Conservation (phyloP, 2,329 filamentous ascomycete species). For the Ceratocystiopsis sp. region DNA sequence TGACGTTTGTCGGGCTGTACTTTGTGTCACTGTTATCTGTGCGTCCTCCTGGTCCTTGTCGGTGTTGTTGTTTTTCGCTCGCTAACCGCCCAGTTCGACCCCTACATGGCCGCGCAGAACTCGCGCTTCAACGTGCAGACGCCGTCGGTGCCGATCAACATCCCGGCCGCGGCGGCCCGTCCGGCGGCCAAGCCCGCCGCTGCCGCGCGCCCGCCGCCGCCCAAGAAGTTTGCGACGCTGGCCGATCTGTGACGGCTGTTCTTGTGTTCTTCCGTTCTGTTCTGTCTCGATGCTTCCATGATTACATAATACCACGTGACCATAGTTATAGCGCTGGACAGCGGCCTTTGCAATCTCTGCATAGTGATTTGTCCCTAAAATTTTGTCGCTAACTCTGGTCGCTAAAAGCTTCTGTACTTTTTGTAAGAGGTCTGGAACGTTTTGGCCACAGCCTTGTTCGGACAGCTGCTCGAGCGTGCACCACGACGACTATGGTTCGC, state of each 20-base stretch:
- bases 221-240: slow-evolving; percentile 20
- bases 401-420: too few species aligned
- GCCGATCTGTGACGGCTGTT: slow-evolving; percentile 25
- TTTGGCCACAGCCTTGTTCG: too few species aligned
- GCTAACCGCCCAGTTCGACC: slow-evolving; percentile 31
- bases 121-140: slow-evolving; percentile 41
- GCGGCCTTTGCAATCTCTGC: slow-evolving; percentile 6
- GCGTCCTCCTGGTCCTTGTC: slow-evolving; percentile 14
- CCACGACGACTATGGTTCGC: not conserved
- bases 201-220: too few species aligned
- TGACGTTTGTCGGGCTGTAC: slow-evolving; percentile 44
- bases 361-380: slow-evolving; percentile 7
- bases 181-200: too few species aligned
- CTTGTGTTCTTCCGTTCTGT: not conserved
- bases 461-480: not conserved
- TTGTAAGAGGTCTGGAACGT: too few species aligned
- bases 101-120: slow-evolving; percentile 41
- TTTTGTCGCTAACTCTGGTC: not conserved
- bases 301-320: not conserved
- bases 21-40: slow-evolving; percentile 43
- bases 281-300: not conserved
- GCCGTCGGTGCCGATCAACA: slow-evolving; percentile 6
- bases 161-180: not conserved
- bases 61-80: not conserved
- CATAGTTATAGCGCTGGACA: not conserved